Evolutionary conservation across 345 rosid species (phyloP), one percentile per base, ranked within the genome.

Genomic region (Barbarea vulgaris): DNA sequence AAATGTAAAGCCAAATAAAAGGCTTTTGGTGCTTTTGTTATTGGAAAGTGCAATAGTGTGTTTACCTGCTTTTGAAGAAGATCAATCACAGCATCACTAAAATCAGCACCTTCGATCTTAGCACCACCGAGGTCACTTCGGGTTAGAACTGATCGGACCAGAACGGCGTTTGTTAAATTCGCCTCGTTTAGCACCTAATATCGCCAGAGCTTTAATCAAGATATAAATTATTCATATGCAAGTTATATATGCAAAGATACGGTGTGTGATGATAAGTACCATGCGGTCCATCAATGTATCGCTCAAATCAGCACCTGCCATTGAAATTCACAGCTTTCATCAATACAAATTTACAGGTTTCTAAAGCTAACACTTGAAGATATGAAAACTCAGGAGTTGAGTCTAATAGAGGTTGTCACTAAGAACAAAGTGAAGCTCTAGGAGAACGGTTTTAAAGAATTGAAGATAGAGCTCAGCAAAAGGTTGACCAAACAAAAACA

Each of bases 281-380:
- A 94, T 94, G 13, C 98, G 91, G 81, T 94, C 98, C 98, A 94
- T 94, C 80, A 94, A 82, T 58, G 98, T 94, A 83, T 91, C 98
- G 14, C 97, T 94, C 82, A 94, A 84, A 81, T 94, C 98, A 8
- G 98, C 98, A 75, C 97, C 98, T 91, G 88, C 57, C 61, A 63
- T 62, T 61, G 34, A 74, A 28, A 64, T 21, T 13, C 36, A 27
- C 4, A 37, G 12, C 53, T 72, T 50, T n/a, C 7, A 61, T n/a
- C 42, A 60, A 68, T 76, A 15, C 36, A 48, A 67, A 58, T 15
- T 25, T 24, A 13, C 22, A 36, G 24, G 36, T 34, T 15, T 36
- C 48, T 34, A 18, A 52, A 7, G 24, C 12, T 51, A 34, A 22
- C 44, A 51, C 10, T 13, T 65, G 1, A 30, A 31, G 19, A 27